Evolutionary conservation across 805 yeast species (phyloP).

Genomic region (Yueomyces sinensis): DNA sequence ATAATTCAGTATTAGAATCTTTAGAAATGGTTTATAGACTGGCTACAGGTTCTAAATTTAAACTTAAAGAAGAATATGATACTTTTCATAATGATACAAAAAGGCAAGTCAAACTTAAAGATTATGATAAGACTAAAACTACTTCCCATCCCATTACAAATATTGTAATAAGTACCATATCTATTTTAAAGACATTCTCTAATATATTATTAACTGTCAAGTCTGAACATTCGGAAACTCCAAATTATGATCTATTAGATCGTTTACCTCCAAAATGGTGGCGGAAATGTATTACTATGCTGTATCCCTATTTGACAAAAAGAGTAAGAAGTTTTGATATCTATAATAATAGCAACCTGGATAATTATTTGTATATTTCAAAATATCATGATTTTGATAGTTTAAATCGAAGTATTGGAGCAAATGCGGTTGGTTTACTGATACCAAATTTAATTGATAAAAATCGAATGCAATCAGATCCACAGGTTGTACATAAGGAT

Average conservation of each 20-base stretch:
- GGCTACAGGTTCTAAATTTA: background rate
- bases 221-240: background rate
- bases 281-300: constrained; percentile 13
- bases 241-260: background rate
- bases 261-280: constrained; percentile 12
- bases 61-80: background rate
- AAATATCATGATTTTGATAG: constrained; percentile 13
- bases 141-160: too few species aligned
- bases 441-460: constrained; percentile 12
- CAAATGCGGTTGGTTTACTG: constrained; percentile 12
- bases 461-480: constrained; percentile 11
- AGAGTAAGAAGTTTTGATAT: background rate
- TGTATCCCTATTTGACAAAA: constrained; percentile 2
- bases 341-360: too few species aligned
- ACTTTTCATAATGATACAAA: background rate
- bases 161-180: constrained; percentile 39
- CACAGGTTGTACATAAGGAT: constrained; percentile 18
- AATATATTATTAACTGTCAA: constrained; percentile 6
- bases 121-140: background rate
- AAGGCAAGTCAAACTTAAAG: background rate
- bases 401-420: constrained; percentile 17
- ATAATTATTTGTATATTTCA: constrained; percentile 2
- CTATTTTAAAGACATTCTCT: constrained; percentile 35
- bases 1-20: constrained; percentile 6
- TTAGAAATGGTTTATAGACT: constrained; percentile 11